These are phyloP conservation scores for Hymenoscyphus albidus DNA, from an alignment of 2,329 filamentous ascomycete genomes.

Conservation along the genomic window DNA sequence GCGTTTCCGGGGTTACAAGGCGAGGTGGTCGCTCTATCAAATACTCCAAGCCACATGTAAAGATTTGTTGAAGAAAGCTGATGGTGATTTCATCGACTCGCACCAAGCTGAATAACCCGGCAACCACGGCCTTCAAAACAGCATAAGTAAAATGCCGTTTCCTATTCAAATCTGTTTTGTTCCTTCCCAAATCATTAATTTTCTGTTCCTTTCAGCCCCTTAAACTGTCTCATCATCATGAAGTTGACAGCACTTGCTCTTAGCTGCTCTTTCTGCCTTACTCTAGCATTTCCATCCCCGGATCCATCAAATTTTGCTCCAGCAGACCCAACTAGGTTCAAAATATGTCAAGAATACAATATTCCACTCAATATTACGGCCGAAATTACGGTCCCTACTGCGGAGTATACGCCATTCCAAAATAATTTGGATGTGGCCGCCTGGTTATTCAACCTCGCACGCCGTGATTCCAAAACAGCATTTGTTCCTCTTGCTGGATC, in stretches of 20 bases:
- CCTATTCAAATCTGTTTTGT: not conserved
- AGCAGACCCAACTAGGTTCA: not conserved
- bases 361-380: constrained; percentile 7
- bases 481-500: constrained; percentile 9
- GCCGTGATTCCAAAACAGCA: not conserved
- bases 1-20: not conserved
- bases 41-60: not conserved
- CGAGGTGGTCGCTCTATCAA: not conserved
- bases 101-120: not conserved
- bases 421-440: constrained; percentile 11
- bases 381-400: not conserved
- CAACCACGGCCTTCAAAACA: not conserved
- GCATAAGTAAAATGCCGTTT: not conserved
- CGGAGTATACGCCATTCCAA: constrained; percentile 8
- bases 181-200: not conserved
- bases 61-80: not conserved
- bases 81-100: not conserved
- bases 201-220: not conserved
- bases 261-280: not conserved
- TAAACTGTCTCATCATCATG: not conserved
- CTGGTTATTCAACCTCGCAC: constrained; percentile 8
- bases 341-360: constrained; percentile 9
- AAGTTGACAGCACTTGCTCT: not conserved
- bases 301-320: not conserved
- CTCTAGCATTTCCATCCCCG: not conserved